Base-by-base conservation (phyloP, 2,329 filamentous ascomycete species). In the Shiraia bambusicola region DNA sequence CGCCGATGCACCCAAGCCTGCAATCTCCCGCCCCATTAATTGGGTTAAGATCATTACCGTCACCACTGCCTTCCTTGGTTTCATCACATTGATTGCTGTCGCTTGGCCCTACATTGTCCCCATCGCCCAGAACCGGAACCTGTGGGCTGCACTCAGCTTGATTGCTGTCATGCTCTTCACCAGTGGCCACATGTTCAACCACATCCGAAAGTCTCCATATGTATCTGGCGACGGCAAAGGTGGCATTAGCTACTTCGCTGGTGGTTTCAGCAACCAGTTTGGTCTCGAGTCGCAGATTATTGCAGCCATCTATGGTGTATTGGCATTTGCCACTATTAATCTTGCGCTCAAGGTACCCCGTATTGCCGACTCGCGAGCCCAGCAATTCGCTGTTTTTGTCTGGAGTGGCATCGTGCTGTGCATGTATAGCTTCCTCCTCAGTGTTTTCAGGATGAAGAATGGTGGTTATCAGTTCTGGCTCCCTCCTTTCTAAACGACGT, bases 161-260 rank as follows among this genome's bases (percentile, higher is more conserved):
- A 90, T 97, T 60, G 78, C 84, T 11, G 91, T 98, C 50, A 80
- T 98, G 29, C 77, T 96, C 43, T 98, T 97, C 73, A 96, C 87
- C 33, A 93, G 87, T 58, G 94, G 93, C 28, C 91, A 97, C 72
- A 98, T 98, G 94, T 98, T 94, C 79, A 98, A 97, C 71, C 91
- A 96, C 65, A 98, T 98, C 64, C 83, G 94, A 58, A 92, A 93
- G 69, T 88, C 94, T 2, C 93, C 93, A 2, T 98, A 98, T 59
- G 89, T 97, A 24, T 78, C 83, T 29, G 87, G 86, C 29, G 84
- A 97, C 65, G 88, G 89, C 27, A 83, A 80, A 40, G 93, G 93
- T 13, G 90, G 90, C 4, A 81, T 98, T 49, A 87, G 73, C 63
- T 97, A 97, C 69, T 93, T 98, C 69, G 88, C 92, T 3, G 79